Evolutionary conservation across 78 protist species (phyloP).

Genomic region (Chrysochromulina parva): DNA sequence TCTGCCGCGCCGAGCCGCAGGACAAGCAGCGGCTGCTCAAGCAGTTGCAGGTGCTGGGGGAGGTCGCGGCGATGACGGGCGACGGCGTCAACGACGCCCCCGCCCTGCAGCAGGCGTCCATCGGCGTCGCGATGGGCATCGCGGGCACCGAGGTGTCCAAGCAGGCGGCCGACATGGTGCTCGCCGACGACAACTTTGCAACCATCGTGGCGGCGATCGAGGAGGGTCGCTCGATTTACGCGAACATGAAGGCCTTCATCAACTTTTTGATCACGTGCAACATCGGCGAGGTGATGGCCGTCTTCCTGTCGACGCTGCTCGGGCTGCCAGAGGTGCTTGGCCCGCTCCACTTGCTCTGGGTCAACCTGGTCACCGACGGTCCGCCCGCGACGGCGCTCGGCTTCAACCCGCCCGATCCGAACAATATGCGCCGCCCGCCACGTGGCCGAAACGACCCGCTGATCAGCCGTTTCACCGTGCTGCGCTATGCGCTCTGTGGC

Average conservation of each 20-base stretch:
- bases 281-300: slow-evolving; percentile 39
- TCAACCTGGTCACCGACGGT: slow-evolving; percentile 80
- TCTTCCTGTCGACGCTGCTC: slow-evolving; percentile 46
- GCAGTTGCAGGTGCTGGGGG: slow-evolving; percentile 45
- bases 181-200: slow-evolving; percentile 96
- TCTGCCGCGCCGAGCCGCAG: slow-evolving; percentile 69
- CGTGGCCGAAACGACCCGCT: slow-evolving; percentile 3
- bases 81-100: slow-evolving; percentile 98
- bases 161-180: slow-evolving; percentile 88
- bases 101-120: slow-evolving; percentile 84
- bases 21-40: slow-evolving; percentile 71
- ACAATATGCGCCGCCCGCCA: slow-evolving; percentile 61
- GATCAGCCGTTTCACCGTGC: slow-evolving; percentile 47
- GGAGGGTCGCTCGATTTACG: slow-evolving; percentile 85
- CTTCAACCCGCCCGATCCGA: slow-evolving; percentile 63
- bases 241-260: slow-evolving; percentile 60
- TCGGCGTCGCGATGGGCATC: slow-evolving; percentile 97
- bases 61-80: slow-evolving; percentile 78
- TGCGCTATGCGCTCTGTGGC: slow-evolving; percentile 64
- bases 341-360: slow-evolving; percentile 81
- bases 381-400: slow-evolving; percentile 80
- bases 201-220: slow-evolving; percentile 91
- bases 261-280: neutral
- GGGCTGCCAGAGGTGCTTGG: slow-evolving; percentile 71
- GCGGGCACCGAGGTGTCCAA: slow-evolving; percentile 92